Percentiles rank a stretch among this genome's conserved stretches.
Conservation (phyloP, 345 rosid species). For the Reutealis trisperma region DNA sequence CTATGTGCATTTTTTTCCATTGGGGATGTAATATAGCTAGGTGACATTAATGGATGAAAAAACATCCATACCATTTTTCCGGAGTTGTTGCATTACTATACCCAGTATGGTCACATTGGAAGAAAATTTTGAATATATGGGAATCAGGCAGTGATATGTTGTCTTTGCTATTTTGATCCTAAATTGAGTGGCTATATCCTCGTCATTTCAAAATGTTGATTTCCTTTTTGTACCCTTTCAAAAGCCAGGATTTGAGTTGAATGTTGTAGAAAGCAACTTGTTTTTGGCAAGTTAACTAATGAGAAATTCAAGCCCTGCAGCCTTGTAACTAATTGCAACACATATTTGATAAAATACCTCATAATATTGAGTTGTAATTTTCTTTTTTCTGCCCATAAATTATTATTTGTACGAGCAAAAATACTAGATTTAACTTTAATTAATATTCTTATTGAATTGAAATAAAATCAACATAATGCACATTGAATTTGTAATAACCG, state of each 20-base stretch:
- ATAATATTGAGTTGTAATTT: too few relatives aligned
- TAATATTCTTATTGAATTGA: too few relatives aligned
- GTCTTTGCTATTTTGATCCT: neutral
- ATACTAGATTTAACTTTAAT: too few relatives aligned
- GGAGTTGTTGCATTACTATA: neutral
- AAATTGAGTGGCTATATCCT: neutral
- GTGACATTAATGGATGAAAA: neutral
- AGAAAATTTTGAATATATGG: neutral
- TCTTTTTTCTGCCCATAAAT: too few relatives aligned
- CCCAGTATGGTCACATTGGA: neutral
- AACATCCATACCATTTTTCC: neutral
- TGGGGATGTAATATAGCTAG: constrained; percentile 9
- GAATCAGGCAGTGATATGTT: neutral
- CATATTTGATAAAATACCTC: too few relatives aligned
- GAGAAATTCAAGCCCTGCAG: neutral
- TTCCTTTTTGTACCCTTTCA: neutral
- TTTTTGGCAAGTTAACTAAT: neutral
- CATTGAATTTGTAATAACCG: too few relatives aligned
- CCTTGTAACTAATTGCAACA: neutral
- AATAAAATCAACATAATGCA: too few relatives aligned
- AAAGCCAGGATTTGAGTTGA: neutral
- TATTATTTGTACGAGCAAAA: too few relatives aligned
- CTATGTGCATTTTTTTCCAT: constrained; percentile 6
- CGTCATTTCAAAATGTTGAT: too few relatives aligned
- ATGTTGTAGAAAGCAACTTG: neutral